Evolutionary conservation across 495 filamentous ascomycete genomes (phyloP), one percentile per base, ranked within the genome.

Genomic region (Xanthoparmelia taractica): DNA sequence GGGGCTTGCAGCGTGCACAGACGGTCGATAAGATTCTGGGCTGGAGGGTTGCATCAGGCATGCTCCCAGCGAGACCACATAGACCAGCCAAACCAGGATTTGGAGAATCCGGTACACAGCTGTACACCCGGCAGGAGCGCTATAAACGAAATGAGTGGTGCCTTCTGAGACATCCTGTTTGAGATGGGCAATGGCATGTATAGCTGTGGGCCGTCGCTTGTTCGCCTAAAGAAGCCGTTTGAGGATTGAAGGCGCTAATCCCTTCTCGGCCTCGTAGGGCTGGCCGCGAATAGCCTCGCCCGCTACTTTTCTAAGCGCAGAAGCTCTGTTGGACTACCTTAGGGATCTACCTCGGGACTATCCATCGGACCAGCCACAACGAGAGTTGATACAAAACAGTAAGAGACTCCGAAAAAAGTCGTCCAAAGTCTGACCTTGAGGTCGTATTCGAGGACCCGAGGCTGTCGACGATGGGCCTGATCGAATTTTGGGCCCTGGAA

Each of bases 191-290:
- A 40, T 47, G 43, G 40, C 37, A 12, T 11, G 43, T 23, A 20
- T 47, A 47, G 20, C 43, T 47, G 43, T 23, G 23, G 45, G 7
- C 45, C 55, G 55, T 58, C 55, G 55, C 33, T 58, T 58, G 37
- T 58, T 58, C 55, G 55, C 55, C 13, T 58, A 4, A 37, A 40
- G 25, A 25, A 25, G 45, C 8, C n/a, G 23, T 25, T 48, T 48
- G 45, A 48, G 8, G 45, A 48, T 48, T 48, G 7, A 10, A n/a
- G n/a, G 1, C 20, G 10, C 45, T 48, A 48, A 48, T 12, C n/a
- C n/a, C 1, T 48, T 48, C n/a, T 25, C 2, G 8, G n/a, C n/a
- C 3, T 48, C 10, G 12, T 48, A 48, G 23, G 45, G 45, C 45
- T 48, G 45, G 23, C n/a, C 45, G 45, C 45, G 13, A 48, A 48